Percentiles rank a stretch among this genome's conserved stretches.
Evolutionary conservation across 139 green algal species (phyloP).

Genomic region (Tetradesmus obliquus): DNA sequence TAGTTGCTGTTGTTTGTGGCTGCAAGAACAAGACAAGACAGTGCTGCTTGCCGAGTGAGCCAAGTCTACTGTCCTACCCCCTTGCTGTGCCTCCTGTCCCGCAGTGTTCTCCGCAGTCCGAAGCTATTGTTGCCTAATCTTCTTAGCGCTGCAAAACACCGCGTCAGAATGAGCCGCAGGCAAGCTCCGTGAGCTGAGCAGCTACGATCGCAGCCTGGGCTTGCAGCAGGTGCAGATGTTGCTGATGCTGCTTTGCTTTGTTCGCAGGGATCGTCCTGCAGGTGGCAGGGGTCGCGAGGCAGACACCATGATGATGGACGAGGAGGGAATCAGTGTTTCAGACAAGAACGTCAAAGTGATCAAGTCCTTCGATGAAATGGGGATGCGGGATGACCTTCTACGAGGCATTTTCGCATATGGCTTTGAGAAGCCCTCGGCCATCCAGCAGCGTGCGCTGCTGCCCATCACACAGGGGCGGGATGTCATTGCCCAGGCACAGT

Average conservation of each 20-base stretch:
- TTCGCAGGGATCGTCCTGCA: not conserved
- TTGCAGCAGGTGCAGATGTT: not conserved
- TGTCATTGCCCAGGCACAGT: constrained; percentile 98
- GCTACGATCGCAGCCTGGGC: not conserved
- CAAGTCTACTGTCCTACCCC: not conserved
- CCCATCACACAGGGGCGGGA: constrained; percentile 94
- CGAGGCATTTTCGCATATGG: constrained; percentile 96
- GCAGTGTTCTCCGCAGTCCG: not conserved
- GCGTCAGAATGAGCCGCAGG: constrained; percentile 29
- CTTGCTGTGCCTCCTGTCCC: not conserved
- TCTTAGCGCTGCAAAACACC: not conserved
- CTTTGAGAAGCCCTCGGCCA: constrained; percentile 98
- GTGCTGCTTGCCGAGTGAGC: not conserved
- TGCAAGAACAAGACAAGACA: not conserved
- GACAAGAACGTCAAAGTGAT: constrained; percentile 57
- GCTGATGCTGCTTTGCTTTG: not conserved
- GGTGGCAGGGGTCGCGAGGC: not conserved
- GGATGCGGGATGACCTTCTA: constrained; percentile 93
- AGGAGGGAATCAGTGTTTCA: constrained; percentile 35
- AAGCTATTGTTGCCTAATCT: not conserved
- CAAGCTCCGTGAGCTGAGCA: constrained; percentile 11
- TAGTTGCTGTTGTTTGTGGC: not conserved
- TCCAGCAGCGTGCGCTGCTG: constrained; percentile 97
- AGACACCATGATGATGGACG: constrained; percentile 19
- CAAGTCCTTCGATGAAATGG: constrained; percentile 94